Percentiles rank a stretch among this genome's conserved stretches.
Evolutionary conservation across 2,329 filamentous ascomycete species (phyloP).

Genomic region (Colletotrichum scovillei): DNA sequence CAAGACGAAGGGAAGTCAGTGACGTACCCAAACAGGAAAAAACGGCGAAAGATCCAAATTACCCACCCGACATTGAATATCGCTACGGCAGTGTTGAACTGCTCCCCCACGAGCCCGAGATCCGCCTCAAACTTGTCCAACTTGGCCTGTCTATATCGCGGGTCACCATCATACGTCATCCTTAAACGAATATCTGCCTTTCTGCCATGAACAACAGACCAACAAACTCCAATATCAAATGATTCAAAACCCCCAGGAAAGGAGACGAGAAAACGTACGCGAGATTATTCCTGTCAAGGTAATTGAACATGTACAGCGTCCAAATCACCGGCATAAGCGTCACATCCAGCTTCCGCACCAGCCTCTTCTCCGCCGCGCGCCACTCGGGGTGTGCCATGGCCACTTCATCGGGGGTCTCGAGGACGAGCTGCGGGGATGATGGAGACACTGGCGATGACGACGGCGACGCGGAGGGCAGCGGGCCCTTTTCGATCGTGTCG

Average conservation of each 20-base stretch:
- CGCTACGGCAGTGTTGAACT: constrained; percentile 32
- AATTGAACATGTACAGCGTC: constrained; percentile 36
- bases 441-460: background rate
- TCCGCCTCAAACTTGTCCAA: constrained; percentile 29
- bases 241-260: too few relatives aligned
- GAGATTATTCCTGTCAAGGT: constrained; percentile 33
- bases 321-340: constrained; percentile 39
- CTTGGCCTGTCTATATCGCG: constrained; percentile 24
- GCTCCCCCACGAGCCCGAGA: constrained; percentile 28
- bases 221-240: too few relatives aligned
- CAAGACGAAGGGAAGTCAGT: too few relatives aligned
- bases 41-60: too few relatives aligned
- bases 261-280: constrained; percentile 22
- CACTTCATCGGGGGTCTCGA: background rate
- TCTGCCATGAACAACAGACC: too few relatives aligned
- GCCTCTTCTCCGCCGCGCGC: constrained; percentile 16
- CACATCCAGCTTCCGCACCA: constrained; percentile 41
- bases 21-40: too few relatives aligned
- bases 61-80: constrained; percentile 35
- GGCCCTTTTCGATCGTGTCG: constrained; percentile 6
- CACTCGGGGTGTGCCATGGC: constrained; percentile 25
- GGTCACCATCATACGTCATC: background rate
- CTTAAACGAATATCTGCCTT: too few relatives aligned
- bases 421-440: background rate
- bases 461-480: background rate